Evolutionary conservation across 1,284 basidiomycete species (phyloP).

Genomic region (Rhodotorula sp.): DNA sequence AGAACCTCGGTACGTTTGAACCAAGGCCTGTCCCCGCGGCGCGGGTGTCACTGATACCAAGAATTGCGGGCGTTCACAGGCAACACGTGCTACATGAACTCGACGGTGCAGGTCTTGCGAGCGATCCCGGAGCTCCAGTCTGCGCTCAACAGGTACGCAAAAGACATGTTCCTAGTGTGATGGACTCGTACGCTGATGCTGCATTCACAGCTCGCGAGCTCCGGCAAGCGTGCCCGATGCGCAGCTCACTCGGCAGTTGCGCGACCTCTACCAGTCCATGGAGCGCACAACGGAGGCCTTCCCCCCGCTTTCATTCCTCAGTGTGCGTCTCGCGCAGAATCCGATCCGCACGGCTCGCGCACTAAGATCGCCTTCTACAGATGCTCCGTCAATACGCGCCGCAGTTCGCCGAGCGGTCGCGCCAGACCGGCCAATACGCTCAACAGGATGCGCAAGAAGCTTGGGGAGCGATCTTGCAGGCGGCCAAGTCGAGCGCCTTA

Average conservation of each 20-base stretch:
- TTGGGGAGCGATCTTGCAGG: constrained; percentile 78
- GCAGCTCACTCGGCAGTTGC: constrained; percentile 59
- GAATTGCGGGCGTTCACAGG: constrained; percentile 50
- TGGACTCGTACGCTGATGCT: not conserved
- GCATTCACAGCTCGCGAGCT: not conserved
- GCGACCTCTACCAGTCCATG: constrained; percentile 72
- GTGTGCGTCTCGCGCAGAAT: constrained; percentile 40
- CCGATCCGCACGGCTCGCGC: not conserved
- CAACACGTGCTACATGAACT: constrained; percentile 95
- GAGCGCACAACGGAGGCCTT: constrained; percentile 71
- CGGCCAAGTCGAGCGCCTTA: constrained; percentile 61
- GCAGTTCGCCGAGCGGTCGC: constrained; percentile 80
- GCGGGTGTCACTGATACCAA: no score
- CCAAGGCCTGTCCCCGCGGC: no score
- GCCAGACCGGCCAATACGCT: constrained; percentile 61
- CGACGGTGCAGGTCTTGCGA: constrained; percentile 86
- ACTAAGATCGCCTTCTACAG: constrained; percentile 1
- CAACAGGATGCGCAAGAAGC: constrained; percentile 99
- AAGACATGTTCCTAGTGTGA: constrained; percentile 7
- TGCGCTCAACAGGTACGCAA: constrained; percentile 62
- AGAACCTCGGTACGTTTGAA: constrained; percentile 40
- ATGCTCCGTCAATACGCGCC: constrained; percentile 76
- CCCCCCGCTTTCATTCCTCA: constrained; percentile 70
- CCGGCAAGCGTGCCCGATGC: constrained; percentile 48
- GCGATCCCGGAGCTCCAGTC: constrained; percentile 82